Percentiles rank a stretch among this genome's conserved stretches.
Evolutionary conservation across 495 filamentous ascomycete species (phyloP).

Genomic region (Thozetella sp.): DNA sequence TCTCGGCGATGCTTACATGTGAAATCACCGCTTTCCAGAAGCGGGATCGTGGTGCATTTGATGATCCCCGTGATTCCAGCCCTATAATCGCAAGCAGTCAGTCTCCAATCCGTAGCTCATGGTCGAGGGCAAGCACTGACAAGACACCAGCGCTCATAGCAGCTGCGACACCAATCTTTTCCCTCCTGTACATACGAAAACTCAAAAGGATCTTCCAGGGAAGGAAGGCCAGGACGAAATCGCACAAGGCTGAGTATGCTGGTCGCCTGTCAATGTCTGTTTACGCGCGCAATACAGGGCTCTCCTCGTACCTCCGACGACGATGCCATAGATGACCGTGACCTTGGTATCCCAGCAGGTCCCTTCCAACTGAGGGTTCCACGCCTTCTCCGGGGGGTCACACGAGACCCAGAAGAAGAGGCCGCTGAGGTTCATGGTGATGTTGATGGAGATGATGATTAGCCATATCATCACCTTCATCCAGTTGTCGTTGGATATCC

Average conservation of each 20-base stretch:
- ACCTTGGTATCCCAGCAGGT: slow-evolving; percentile 15
- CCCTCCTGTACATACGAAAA: slow-evolving; percentile 25
- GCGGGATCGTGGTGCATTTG: slow-evolving; percentile 17
- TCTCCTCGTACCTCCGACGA: neutral
- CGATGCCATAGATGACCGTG: slow-evolving; percentile 1
- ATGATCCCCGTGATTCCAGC: slow-evolving; percentile 23
- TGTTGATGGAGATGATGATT: slow-evolving; percentile 24
- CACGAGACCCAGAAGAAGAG: slow-evolving; percentile 24
- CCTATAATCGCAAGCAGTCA: slow-evolving; percentile 6
- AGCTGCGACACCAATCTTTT: slow-evolving; percentile 26
- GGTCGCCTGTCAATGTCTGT: neutral
- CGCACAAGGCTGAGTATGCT: slow-evolving; percentile 25
- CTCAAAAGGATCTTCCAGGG: slow-evolving; percentile 22
- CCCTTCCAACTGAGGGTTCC: slow-evolving; percentile 14
- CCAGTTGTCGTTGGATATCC: slow-evolving; percentile 9
- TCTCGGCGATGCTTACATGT: slow-evolving; percentile 20
- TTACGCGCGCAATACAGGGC: neutral
- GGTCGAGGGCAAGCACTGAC: slow-evolving; percentile 7
- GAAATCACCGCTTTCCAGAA: slow-evolving; percentile 18
- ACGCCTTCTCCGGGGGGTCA: slow-evolving; percentile 14
- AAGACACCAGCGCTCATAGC: slow-evolving; percentile 32
- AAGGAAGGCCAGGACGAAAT: slow-evolving; percentile 21
- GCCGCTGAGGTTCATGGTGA: slow-evolving; percentile 15
- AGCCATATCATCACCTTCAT: slow-evolving; percentile 11
- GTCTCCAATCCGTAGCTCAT: neutral